Conservation (phyloP, 441 rosid species). For the Pelargonium myrrhifolium region DNA sequence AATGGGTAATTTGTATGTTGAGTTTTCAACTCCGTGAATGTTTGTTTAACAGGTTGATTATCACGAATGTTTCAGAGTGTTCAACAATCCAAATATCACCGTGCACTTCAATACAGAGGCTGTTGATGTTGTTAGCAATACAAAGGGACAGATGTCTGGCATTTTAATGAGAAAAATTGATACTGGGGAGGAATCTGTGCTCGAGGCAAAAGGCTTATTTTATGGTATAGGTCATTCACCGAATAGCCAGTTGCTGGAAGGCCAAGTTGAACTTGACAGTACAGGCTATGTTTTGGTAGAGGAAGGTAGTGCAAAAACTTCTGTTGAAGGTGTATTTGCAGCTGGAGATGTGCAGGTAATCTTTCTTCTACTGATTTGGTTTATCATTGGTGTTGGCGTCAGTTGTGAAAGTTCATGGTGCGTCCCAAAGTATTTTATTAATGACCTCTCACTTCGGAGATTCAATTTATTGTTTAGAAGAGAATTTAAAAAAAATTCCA, state of each 20-base stretch:
- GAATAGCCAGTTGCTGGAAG: slow-evolving; percentile 77
- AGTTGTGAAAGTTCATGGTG: slow-evolving; percentile 1
- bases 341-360: slow-evolving; percentile 98
- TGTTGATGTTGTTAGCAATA: slow-evolving; percentile 75
- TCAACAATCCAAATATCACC: slow-evolving; percentile 89
- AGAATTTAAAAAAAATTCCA: background rate
- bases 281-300: slow-evolving; percentile 66
- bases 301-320: slow-evolving; percentile 77
- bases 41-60: slow-evolving; percentile 99
- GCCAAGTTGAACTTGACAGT: slow-evolving; percentile 85
- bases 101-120: slow-evolving; percentile 91
- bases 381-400: no score
- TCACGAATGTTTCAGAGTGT: slow-evolving; percentile 99
- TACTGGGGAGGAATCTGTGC: slow-evolving; percentile 77
- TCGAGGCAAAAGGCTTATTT: slow-evolving; percentile 92
- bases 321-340: slow-evolving; percentile 89
- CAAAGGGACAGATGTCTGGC: slow-evolving; percentile 94
- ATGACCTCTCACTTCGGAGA: slow-evolving; percentile 8
- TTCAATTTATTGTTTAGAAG: background rate
- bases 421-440: slow-evolving; percentile 6
- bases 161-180: slow-evolving; percentile 61
- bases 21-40: slow-evolving; percentile 99
- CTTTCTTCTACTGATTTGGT: slow-evolving; percentile 7
- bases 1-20: slow-evolving; percentile 60
- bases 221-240: slow-evolving; percentile 98